Base-by-base conservation (phyloP, 306 rosid species). In the Gillenia trifoliata region DNA sequence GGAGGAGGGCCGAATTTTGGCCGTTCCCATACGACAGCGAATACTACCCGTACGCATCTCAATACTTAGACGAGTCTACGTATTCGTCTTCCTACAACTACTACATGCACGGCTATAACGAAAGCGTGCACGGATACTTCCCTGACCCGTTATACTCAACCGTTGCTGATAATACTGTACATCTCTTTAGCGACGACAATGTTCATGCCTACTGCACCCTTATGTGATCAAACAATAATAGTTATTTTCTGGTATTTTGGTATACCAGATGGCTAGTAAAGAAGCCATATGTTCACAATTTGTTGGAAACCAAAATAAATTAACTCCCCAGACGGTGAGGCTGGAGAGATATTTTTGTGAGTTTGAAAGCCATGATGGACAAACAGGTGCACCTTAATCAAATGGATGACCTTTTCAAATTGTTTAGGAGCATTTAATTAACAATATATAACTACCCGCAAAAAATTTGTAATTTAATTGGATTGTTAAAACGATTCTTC, bases 1-100 rank as follows among this genome's bases (percentile, higher is more conserved):
- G 96, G 71, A 87, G 96, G 76, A 90, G 52, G 33, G 96, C 96
- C 4, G 98, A 88, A 76, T 85, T 82, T 52, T 90, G 92, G 96
- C 96, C 96, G 26, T 92, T 90, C 75, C 93, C 96, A 47, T 90
- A 88, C 43, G 93, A 92, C 60, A 72, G 71, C 30, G 91, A 92
- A 73, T 87, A 90, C 31, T 87, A 88, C 23, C 90, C 96, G 0
- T 88, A 86, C 29, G 96, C 96, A 12, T 79, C 87, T 0, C 68
- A 70, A 10, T 92, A 92, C 66, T 71, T 83, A 19, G 88, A 92
- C 57, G 96, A 88, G 41, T 88, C 93, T 1, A 89, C 89, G 3
- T 88, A 55, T 50, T 11, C 85, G 0, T 64, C 97, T 8, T 86
- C 90, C 4, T 90, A 89, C 72, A 92, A 92, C 47, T 92, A 92